These are phyloP conservation scores for Chenopodium formosanum DNA, from an alignment of 148 eudicot species.

Conservation along the genomic window DNA sequence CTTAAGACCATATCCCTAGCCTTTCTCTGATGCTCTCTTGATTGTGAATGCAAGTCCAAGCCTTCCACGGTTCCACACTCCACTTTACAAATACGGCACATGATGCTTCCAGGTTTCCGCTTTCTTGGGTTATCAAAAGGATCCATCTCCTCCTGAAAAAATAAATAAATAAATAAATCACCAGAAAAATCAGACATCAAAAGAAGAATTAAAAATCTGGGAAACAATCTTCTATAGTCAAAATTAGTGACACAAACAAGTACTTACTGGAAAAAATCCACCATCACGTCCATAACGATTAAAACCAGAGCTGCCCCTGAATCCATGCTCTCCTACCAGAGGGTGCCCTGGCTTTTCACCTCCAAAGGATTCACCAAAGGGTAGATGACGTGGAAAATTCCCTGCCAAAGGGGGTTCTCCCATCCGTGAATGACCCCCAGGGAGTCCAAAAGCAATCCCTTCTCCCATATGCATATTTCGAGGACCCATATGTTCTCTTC, in stretches of 20 bases:
- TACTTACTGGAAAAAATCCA: conserved; percentile 62
- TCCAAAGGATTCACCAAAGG: conserved; percentile 55
- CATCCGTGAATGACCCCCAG: conserved; percentile 43
- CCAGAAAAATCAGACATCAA: conserved; percentile 21
- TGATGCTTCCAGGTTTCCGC: conserved; percentile 54
- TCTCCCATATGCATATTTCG: conserved; percentile 43
- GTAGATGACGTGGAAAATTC: conserved; percentile 45
- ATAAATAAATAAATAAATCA: conserved; percentile 5
- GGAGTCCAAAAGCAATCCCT: conserved; percentile 48
- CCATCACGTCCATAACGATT: conserved; percentile 44
- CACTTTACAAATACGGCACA: conserved; percentile 92
- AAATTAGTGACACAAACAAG: not conserved
- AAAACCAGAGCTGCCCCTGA: conserved; percentile 51
- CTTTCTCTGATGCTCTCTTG: conserved; percentile 81
- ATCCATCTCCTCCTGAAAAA: conserved; percentile 58
- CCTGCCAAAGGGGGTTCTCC: conserved; percentile 59
- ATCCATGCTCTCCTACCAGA: conserved; percentile 66
- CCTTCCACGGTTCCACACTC: conserved; percentile 95
- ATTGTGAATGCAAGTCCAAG: conserved; percentile 84
- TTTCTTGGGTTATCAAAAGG: conserved; percentile 64
- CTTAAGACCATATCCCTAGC: conserved; percentile 75
- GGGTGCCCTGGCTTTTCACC: conserved; percentile 53
- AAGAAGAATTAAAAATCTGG: not conserved
- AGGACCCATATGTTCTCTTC: conserved; percentile 52
- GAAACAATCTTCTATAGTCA: conserved; percentile 3